phyloP scores from a whole-genome alignment of 345 rosid genomes.

The Bruguiera gymnorhiza region DNA sequence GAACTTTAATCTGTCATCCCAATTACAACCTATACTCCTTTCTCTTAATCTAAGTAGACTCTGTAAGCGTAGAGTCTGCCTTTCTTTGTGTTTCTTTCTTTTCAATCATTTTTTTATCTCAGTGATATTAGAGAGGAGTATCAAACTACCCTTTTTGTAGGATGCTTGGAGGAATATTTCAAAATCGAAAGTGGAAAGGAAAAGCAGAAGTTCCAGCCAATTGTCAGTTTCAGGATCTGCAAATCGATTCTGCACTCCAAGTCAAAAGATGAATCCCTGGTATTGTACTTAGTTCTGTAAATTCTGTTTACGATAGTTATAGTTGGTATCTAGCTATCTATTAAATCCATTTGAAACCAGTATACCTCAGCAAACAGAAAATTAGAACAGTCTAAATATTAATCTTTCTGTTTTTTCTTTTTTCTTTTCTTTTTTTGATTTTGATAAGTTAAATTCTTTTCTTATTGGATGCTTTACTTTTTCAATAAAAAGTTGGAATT shows the following conservation, averaged over 20 bases:
- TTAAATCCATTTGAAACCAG: too few species aligned
- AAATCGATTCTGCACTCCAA: slow-evolving; percentile 50
- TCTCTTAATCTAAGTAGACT: too few species aligned
- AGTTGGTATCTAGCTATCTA: too few species aligned
- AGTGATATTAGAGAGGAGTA: not conserved
- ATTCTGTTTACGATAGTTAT: not conserved
- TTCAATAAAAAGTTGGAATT: too few species aligned
- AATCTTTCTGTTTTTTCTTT: too few species aligned
- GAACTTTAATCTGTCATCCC: not conserved
- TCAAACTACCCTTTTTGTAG: slow-evolving; percentile 22
- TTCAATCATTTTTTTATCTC: not conserved
- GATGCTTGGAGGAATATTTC: slow-evolving; percentile 44
- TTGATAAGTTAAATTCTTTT: too few species aligned
- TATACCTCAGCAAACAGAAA: too few species aligned
- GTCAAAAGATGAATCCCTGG: slow-evolving; percentile 67
- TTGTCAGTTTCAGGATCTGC: slow-evolving; percentile 32
- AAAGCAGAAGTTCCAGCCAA: slow-evolving; percentile 10
- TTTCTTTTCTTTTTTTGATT: too few species aligned
- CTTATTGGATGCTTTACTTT: too few species aligned
- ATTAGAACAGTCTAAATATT: too few species aligned
- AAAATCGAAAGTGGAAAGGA: slow-evolving; percentile 23
- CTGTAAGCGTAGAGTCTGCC: not conserved
- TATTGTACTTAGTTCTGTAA: slow-evolving; percentile 12
- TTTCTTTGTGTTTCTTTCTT: too few species aligned
- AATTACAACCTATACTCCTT: not conserved